phyloP scores from a whole-genome alignment of 164 flowering plant species.

The Annona squamosa region DNA sequence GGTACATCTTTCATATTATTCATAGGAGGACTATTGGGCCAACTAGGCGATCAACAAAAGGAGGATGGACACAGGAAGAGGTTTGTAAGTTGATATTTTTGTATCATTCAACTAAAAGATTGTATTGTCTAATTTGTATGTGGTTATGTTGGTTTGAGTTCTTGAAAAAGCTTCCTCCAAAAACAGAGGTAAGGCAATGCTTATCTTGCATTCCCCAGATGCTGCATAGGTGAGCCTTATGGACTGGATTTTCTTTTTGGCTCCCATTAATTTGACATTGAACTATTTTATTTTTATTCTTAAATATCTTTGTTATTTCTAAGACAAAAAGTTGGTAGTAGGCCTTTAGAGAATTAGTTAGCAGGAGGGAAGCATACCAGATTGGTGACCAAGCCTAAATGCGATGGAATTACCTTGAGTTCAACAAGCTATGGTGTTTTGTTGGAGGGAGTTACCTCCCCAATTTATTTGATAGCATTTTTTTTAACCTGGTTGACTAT shows the following conservation, averaged over 20 bases:
- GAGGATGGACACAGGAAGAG: constrained; percentile 62
- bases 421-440: too few relatives aligned
- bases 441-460: too few relatives aligned
- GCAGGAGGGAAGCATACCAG: background rate
- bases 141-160: background rate
- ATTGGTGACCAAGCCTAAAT: too few relatives aligned
- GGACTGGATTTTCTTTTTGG: too few relatives aligned
- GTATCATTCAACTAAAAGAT: background rate
- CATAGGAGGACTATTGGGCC: constrained; percentile 39
- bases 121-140: background rate
- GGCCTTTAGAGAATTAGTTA: background rate
- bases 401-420: too few relatives aligned
- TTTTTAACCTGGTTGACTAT: too few relatives aligned
- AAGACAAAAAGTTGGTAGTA: background rate
- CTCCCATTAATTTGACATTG: too few relatives aligned
- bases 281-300: too few relatives aligned
- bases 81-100: constrained; percentile 19
- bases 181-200: background rate
- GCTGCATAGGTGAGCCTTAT: too few relatives aligned
- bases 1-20: background rate
- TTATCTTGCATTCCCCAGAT: too few relatives aligned
- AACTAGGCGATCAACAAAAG: constrained; percentile 45
- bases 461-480: too few relatives aligned
- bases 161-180: background rate
- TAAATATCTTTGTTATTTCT: too few relatives aligned